A percentile compares a stretch with the other conserved stretches of the same genome.
phyloP scores from a whole-genome alignment of 371 early-diverging fungal genomes.

The Rhizomucor miehei region DNA sequence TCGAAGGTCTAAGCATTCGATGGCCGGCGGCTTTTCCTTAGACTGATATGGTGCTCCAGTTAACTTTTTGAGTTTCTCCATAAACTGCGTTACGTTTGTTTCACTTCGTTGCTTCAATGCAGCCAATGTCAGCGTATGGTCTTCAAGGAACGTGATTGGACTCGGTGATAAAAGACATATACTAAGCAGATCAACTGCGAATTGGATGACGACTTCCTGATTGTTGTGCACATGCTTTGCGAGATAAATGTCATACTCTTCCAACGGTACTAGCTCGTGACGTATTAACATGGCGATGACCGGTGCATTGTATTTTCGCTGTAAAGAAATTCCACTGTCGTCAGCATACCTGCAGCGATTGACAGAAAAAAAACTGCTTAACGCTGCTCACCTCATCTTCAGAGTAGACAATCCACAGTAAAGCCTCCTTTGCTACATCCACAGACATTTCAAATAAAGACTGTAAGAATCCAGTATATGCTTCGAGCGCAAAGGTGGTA shows the following conservation, averaged over 20 bases:
- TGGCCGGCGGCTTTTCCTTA: conserved; percentile 6
- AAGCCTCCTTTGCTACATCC: conserved; percentile 77
- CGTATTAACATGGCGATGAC: conserved; percentile 79
- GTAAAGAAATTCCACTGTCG: too few species aligned
- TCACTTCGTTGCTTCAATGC: conserved; percentile 18
- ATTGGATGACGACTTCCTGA: conserved; percentile 57
- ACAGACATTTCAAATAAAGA: conserved; percentile 77
- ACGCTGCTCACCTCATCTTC: conserved; percentile 69
- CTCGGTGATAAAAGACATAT: conserved; percentile 61
- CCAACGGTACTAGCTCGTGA: conserved; percentile 67
- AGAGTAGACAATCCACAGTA: conserved; percentile 84
- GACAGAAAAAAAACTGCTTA: too few species aligned
- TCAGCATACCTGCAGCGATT: too few species aligned
- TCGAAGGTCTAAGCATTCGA: conserved; percentile 24
- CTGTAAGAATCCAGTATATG: conserved; percentile 79
- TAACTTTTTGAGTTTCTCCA: conserved; percentile 26
- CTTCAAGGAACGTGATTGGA: conserved; percentile 58
- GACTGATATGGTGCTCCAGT: conserved; percentile 11
- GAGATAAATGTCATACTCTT: conserved; percentile 84
- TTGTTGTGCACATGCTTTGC: conserved; percentile 72
- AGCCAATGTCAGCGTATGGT: conserved; percentile 72
- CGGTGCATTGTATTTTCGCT: conserved; percentile 78
- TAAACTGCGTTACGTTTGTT: conserved; percentile 22
- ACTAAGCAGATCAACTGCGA: conserved; percentile 69
- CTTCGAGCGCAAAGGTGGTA: conserved; percentile 71